Evolutionary conservation across 2,329 filamentous ascomycete genomes (phyloP).

Genomic region (Sporothrix pallida): DNA sequence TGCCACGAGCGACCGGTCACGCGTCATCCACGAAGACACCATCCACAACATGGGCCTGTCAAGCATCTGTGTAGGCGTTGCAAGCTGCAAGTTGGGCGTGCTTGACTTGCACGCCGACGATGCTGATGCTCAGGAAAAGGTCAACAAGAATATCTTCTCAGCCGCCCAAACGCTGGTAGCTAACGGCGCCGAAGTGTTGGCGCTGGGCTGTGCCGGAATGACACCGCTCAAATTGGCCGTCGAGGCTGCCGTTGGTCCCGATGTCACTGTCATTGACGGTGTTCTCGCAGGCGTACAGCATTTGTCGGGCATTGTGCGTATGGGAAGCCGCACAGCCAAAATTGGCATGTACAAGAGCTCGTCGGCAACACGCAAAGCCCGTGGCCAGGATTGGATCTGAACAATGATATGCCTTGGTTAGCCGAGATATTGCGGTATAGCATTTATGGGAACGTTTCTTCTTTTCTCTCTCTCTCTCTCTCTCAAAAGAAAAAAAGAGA

Average conservation of each 20-base stretch:
- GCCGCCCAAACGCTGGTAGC: constrained; percentile 32
- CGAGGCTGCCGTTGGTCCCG: constrained; percentile 35
- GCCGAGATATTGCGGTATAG: no score
- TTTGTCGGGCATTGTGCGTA: constrained; percentile 50
- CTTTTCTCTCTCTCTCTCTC: no score
- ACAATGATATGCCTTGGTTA: not conserved
- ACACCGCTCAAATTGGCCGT: constrained; percentile 37
- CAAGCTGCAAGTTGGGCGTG: constrained; percentile 37
- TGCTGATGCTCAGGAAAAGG: constrained; percentile 26
- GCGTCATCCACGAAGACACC: constrained; percentile 33
- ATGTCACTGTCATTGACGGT: constrained; percentile 37
- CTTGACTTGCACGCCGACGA: constrained; percentile 36
- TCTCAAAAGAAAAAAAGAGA: not conserved
- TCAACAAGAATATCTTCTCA: constrained; percentile 28
- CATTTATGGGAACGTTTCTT: no score
- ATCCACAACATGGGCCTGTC: constrained; percentile 37
- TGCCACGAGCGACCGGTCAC: constrained; percentile 36
- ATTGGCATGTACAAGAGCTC: constrained; percentile 35
- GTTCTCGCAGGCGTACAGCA: constrained; percentile 47
- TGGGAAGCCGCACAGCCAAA: constrained; percentile 41
- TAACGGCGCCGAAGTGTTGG: constrained; percentile 36
- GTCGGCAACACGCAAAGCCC: constrained; percentile 33
- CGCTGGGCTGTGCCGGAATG: constrained; percentile 38
- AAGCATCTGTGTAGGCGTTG: constrained; percentile 36
- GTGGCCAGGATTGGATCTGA: constrained; percentile 37